Evolutionary conservation across 257 asterid genomes (phyloP), one percentile per base, ranked within the genome.

Genomic region (Primulina eburnea): DNA sequence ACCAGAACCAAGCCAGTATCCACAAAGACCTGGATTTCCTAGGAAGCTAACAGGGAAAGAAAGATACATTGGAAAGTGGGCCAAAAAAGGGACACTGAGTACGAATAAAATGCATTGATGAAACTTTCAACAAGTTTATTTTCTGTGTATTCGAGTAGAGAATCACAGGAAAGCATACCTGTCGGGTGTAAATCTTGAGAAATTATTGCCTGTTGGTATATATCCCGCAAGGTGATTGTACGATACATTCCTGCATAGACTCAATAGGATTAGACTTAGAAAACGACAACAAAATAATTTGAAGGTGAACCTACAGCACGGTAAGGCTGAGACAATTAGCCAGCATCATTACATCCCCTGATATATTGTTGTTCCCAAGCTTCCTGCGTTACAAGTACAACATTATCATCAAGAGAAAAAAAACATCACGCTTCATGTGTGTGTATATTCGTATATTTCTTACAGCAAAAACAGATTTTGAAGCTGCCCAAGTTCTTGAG

Each of bases 21-120:
- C 96, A 75, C 99, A 94, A 21, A 94, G 96, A 65, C 84, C 67
- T 0, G 95, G 92, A 79, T 94, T 91, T 65, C 99, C 99, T 6
- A 86, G 32, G 81, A 89, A 92, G 76, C 98, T 92, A 77, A 30
- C 7, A 33, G 43, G 6, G 12, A 9, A 32, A 65, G 37, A 60
- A 30, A 5, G 4, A n/a, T 5, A 17, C 7, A 34, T 33, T 59
- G 14, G 0, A 37, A 62, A 20, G 12, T 6, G 9, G 20, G 52
- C 7, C 18, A n/a, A 38, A 26, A 43, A 11, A 29, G 11, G 12
- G 14, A 28, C 6, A 30, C 2, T 16, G 6, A 11, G n/a, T 62
- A 37, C 35, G 1, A 24, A 58, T 20, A 17, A 17, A 12, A 34
- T 24, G 32, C 16, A 63, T 8, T 28, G 24, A 4, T 2, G 40